phyloP scores from a whole-genome alignment of 768 basidiomycete species.

The Mycena vitilis region DNA sequence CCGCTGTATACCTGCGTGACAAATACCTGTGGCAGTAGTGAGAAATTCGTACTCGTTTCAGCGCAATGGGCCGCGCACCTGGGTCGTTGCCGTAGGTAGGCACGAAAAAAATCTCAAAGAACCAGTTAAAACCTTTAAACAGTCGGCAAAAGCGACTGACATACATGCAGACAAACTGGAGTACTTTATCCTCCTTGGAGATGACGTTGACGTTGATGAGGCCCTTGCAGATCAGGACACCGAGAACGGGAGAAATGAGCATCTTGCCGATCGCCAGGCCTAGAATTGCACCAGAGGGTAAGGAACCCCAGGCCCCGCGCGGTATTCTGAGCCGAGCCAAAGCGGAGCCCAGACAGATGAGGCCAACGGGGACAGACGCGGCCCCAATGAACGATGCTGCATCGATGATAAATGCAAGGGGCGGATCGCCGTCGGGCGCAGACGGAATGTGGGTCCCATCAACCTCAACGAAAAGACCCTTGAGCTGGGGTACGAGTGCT shows the following conservation, averaged over 20 bases:
- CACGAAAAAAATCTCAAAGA: constrained; percentile 65
- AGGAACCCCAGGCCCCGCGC: constrained; percentile 46
- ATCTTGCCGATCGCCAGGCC: constrained; percentile 56
- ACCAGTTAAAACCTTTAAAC: neutral
- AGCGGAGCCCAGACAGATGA: constrained; percentile 72
- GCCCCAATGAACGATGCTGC: constrained; percentile 68
- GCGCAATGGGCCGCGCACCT: constrained; percentile 47
- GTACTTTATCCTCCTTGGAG: constrained; percentile 53
- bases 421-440: constrained; percentile 76
- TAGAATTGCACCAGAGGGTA: constrained; percentile 55
- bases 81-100: constrained; percentile 70
- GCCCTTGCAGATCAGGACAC: constrained; percentile 57
- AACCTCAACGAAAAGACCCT: constrained; percentile 68
- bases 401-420: constrained; percentile 70
- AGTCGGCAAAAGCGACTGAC: constrained; percentile 39
- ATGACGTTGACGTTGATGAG: constrained; percentile 52
- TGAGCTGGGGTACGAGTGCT: constrained; percentile 26
- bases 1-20: constrained; percentile 76
- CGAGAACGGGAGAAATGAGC: constrained; percentile 60
- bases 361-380: constrained; percentile 72
- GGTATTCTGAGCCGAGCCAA: constrained; percentile 61
- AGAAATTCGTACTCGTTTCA: neutral
- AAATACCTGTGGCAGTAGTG: constrained; percentile 56
- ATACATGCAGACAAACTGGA: constrained; percentile 72
- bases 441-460: constrained; percentile 55